These are phyloP conservation scores for Ophiostoma sp. DNA, from an alignment of 2,329 filamentous ascomycete genomes.

Conservation along the genomic window DNA sequence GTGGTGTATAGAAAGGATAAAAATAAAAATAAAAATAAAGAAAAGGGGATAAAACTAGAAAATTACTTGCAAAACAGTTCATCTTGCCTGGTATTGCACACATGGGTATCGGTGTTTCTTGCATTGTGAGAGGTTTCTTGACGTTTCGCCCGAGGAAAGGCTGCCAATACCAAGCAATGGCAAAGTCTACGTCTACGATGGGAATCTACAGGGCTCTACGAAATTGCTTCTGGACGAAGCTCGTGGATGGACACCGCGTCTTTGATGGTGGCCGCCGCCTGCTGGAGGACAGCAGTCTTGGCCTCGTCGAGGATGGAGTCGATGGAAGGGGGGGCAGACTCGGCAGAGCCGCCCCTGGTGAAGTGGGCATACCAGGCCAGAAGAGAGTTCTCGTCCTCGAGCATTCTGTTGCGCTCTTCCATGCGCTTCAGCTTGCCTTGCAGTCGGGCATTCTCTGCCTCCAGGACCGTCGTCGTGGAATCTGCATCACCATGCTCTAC, in stretches of 20 bases:
- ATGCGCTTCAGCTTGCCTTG: conserved; percentile 3
- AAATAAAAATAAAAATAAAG: background rate
- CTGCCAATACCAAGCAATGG: too few species aligned
- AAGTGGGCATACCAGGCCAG: conserved; percentile 17
- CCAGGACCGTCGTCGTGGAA: background rate
- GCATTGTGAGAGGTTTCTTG: too few species aligned
- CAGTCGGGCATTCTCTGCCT: background rate
- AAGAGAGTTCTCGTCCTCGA: conserved; percentile 18
- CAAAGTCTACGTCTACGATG: too few species aligned
- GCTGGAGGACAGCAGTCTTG: background rate
- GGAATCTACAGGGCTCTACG: too few species aligned
- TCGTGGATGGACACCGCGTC: background rate
- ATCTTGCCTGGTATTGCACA: background rate
- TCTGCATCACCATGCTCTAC: background rate
- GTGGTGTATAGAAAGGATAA: background rate
- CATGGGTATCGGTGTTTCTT: background rate
- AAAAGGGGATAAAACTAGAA: background rate
- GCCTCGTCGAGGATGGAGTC: background rate
- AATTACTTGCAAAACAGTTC: background rate
- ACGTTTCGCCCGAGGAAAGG: too few species aligned
- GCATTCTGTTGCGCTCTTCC: conserved; percentile 2
- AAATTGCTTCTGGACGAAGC: too few species aligned
- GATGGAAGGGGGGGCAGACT: background rate
- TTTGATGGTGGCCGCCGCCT: background rate
- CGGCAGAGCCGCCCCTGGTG: background rate